Conservation (phyloP, 352 stramenopile genomes). For the Phytophthora podocarpi region DNA sequence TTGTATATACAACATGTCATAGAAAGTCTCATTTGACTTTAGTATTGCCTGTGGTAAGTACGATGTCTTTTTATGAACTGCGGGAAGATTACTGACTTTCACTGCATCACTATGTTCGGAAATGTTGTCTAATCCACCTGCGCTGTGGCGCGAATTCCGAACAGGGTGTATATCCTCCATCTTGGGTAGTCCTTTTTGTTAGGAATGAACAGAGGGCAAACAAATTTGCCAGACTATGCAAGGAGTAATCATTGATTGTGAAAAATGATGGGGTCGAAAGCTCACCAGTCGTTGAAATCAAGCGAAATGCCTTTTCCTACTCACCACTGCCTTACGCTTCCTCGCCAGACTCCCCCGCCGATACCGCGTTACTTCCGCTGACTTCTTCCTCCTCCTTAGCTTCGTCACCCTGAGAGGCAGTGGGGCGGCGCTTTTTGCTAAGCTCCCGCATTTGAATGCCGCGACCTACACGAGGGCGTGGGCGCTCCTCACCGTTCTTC, state of each 20-base stretch:
- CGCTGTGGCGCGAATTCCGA: background rate
- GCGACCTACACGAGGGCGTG: background rate
- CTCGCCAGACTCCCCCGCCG: too few relatives aligned
- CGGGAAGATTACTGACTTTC: background rate
- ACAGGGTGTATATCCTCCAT: background rate
- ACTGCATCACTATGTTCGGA: background rate
- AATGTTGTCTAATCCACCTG: background rate
- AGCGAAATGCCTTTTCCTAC: background rate
- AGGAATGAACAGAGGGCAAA: background rate
- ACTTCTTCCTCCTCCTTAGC: background rate
- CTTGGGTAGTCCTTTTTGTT: background rate
- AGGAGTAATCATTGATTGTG: background rate
- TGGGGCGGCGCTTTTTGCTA: slow-evolving; percentile 4
- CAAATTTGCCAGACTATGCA: background rate
- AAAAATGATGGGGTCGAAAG: too few relatives aligned
- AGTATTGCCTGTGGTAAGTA: background rate
- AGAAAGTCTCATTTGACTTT: background rate
- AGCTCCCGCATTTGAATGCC: slow-evolving; percentile 3
- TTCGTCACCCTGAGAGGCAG: too few relatives aligned
- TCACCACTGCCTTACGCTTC: too few relatives aligned
- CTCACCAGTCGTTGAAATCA: too few relatives aligned
- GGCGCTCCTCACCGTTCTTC: background rate
- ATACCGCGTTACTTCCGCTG: too few relatives aligned
- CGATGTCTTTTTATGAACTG: background rate
- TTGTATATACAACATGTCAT: background rate